Evolutionary conservation across 1,284 basidiomycete genomes (phyloP), one percentile per base, ranked within the genome.

Genomic region (Puccinia brachypodii): DNA sequence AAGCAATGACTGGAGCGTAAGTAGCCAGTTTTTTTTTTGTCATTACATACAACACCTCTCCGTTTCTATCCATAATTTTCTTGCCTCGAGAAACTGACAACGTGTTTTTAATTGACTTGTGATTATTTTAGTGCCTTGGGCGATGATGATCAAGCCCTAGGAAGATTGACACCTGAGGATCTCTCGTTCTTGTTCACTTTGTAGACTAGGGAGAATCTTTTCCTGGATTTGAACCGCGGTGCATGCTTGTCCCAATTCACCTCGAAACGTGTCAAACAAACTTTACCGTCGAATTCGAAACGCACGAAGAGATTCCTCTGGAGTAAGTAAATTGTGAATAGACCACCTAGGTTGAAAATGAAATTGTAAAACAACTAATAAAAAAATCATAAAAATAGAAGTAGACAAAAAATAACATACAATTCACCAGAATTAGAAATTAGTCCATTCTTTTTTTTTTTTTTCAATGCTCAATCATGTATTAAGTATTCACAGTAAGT

Each of bases 1-100:
- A 86, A 53, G 83, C 84, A 4, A 82, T 87, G 53, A 86, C 87
- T 0, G 87, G 80, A 76, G 80, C 80, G 80, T 81, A 44, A 81
- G 80, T 81, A 22, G 31, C 7, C 64, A 64, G 22, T 2, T 64
- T 0, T 28, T 33, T 47, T 72, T 72, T 47, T 36, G 28, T 25
- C n/a, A 7, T 56, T 64, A 38, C 1, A 36, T 50, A 13, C 25
- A 31, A 1, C 31, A 38, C 13, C 22, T 31, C 25, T 50, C n/a
- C n/a, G n/a, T 16, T 40, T 53, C 56, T 47, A 4, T 3, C 44
- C 40, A 2, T 47, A 25, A 56, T 14, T 66, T 38, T 22, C 31
- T 66, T 3, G 11, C 3, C 2, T 25, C n/a, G 28, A 72, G 16
- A 28, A 3, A 6, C 38, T 69, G 16, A 40, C 40, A 22, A 19